Base-by-base conservation (phyloP, 2,329 filamentous ascomycete species). In the Pseudocercospora macadamiae region DNA sequence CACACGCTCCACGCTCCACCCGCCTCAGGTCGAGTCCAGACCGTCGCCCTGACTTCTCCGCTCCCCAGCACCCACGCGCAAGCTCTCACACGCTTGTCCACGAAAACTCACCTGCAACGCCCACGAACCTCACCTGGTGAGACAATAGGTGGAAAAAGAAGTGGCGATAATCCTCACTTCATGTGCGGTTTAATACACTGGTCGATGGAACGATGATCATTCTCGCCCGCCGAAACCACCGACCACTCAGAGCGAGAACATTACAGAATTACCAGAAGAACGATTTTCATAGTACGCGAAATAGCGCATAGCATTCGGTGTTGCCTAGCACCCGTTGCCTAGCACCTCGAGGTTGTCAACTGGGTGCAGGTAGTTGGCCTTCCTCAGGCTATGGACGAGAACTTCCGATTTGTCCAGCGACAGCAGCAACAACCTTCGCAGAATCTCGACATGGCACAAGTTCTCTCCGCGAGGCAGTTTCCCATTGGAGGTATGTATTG, bases 381-480 rank as follows among this genome's bases (percentile, higher is more conserved):
- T 32, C 28, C 42, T 28, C 34, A 23, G 52, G 54, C 54, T 54
- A 60, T 60, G 58, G 58, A 60, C 36, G 26, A 49, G 47, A 49
- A 49, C 47, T 49, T 49, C 25, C 47, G 32, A 21, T 49, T 49
- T 18, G 36, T 6, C 16, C 36, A 39, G 47, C 47, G 19, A 49
- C 47, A 49, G 26, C 47, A 49, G 28, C 47, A 49, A 30, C 26
- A 18, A n/a, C 28, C 47, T n/a, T 28, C 45, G n/a, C 57, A 54
- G 19, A 48, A 28, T 12, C 26, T 60, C 30, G 47, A 60, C 53
- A 60, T 60, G 57, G 18, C 47, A 18, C 26, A 49, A 49, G 47
- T 49, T 34, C 47, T 49, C 26, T 49, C 47, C 16, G 47, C 47
- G 32, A 30, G 47, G 25, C 47, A 49, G 2, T 49, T 49, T 32